Base-by-base conservation (phyloP, 805 yeast species). In the Pichia manshurica region DNA sequence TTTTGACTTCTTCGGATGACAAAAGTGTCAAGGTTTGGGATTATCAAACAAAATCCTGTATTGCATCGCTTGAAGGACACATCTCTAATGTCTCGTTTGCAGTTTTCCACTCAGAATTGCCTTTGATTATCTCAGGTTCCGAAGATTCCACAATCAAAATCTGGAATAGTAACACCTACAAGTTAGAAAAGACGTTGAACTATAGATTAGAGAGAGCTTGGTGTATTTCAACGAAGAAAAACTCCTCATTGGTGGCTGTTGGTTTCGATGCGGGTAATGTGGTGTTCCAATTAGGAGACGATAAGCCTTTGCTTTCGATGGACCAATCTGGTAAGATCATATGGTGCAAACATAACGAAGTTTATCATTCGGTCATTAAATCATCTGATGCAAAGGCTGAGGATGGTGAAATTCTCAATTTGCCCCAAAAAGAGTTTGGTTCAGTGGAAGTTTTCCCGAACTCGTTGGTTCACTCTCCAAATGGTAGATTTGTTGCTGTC, bases 191-290 rank as follows among this genome's bases (percentile, higher is more conserved):
- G 69, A 82, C 96, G 7, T 72, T 91, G 52, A 90, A 88, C 68
- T 82, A 87, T 63, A 88, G 96, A 43, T 77, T 91, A 65, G 98
- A 93, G 68, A 82, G 99, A 61, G 93, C 93, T 45, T 93, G 99
- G 99, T 90, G 98, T 74, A 80, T 86, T 45, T 78, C 90, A 33
- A 71, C 85, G 40, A 81, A 82, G 59, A 82, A 82, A 55, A 80
- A 80, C 53, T 78, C 87, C 42, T 88, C 87, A 63, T 72, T 87
- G 51, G 74, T 91, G 53, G 93, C 96, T 13, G 78, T 90, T 51
- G 99, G 99, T 57, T 90, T 87, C 59, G 99, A 93, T 66, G 86
- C 90, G 16, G 99, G 99, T 28, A 82, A 83, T 56, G 84, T 88
- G n/a, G 85, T 89, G 31, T 68, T 91, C 52, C 85, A 89, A 53